Evolutionary conservation across 1,139 yeast species (phyloP).

Genomic region (Blastobotrys persicus): DNA sequence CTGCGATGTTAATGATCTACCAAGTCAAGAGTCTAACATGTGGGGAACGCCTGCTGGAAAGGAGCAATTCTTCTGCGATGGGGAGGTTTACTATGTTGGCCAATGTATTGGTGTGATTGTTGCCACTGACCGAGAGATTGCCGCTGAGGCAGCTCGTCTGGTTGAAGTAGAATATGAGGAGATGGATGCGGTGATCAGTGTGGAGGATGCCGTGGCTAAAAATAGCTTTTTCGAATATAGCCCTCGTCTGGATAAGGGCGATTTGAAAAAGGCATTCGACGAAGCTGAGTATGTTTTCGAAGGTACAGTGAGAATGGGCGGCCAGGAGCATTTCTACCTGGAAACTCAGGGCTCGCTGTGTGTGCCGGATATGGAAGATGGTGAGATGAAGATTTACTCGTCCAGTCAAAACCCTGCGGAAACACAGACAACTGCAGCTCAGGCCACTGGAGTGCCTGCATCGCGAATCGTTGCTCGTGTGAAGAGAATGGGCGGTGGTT

Average conservation of each 20-base stretch:
- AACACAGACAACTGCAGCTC: constrained; percentile 43
- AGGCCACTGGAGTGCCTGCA: constrained; percentile 43
- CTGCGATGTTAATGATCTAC: constrained; percentile 42
- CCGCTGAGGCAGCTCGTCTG: constrained; percentile 44
- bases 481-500: constrained; percentile 60
- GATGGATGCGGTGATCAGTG: constrained; percentile 38
- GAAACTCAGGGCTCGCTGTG: constrained; percentile 46
- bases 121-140: constrained; percentile 41
- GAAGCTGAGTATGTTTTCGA: constrained; percentile 39
- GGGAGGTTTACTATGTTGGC: constrained; percentile 42
- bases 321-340: constrained; percentile 48
- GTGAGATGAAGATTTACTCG: constrained; percentile 44
- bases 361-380: constrained; percentile 44
- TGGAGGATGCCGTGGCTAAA: constrained; percentile 44
- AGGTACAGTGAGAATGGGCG: constrained; percentile 43
- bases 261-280: constrained; percentile 40
- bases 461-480: constrained; percentile 41
- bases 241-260: constrained; percentile 39
- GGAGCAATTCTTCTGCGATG: constrained; percentile 45
- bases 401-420: constrained; percentile 46
- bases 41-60: constrained; percentile 47
- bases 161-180: constrained; percentile 45
- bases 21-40: constrained; percentile 37
- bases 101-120: constrained; percentile 46
- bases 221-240: constrained; percentile 39